These are phyloP conservation scores for Penicillium sp. DNA, from an alignment of 2,329 filamentous ascomycete genomes.

Conservation along the genomic window DNA sequence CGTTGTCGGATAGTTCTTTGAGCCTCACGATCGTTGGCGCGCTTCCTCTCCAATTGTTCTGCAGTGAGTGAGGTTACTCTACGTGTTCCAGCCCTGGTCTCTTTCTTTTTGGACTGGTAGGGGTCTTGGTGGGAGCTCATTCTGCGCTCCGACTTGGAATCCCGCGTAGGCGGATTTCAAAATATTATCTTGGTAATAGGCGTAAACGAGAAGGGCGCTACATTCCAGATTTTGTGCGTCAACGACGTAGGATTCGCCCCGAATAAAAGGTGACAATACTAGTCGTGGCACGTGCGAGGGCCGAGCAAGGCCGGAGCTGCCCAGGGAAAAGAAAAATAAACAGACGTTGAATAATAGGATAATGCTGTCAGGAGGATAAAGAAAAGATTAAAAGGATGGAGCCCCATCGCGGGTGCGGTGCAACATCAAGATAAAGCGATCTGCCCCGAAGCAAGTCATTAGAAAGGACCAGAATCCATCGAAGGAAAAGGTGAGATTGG, in stretches of 20 bases:
- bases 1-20: constrained; percentile 64
- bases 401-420: constrained; percentile 13
- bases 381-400: constrained; percentile 15
- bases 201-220: constrained; percentile 18
- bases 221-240: constrained; percentile 22
- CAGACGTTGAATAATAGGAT: constrained; percentile 17
- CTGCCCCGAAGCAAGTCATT: neutral
- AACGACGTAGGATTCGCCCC: constrained; percentile 18
- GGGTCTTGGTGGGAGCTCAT: constrained; percentile 31
- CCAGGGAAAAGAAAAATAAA: constrained; percentile 9
- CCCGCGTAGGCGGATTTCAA: neutral
- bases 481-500: constrained; percentile 13
- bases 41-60: constrained; percentile 63
- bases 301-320: constrained; percentile 22
- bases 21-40: constrained; percentile 65
- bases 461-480: neutral
- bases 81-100: constrained; percentile 60
- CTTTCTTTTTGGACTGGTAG: constrained; percentile 36
- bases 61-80: constrained; percentile 62
- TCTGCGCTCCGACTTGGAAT: constrained; percentile 18
- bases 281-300: constrained; percentile 31
- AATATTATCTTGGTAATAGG: constrained; percentile 20
- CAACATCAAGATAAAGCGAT: constrained; percentile 15
- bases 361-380: constrained; percentile 17
- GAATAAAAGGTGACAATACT: constrained; percentile 22